phyloP scores from a whole-genome alignment of 805 yeast genomes.

The Wickerhamomyces chambardii region DNA sequence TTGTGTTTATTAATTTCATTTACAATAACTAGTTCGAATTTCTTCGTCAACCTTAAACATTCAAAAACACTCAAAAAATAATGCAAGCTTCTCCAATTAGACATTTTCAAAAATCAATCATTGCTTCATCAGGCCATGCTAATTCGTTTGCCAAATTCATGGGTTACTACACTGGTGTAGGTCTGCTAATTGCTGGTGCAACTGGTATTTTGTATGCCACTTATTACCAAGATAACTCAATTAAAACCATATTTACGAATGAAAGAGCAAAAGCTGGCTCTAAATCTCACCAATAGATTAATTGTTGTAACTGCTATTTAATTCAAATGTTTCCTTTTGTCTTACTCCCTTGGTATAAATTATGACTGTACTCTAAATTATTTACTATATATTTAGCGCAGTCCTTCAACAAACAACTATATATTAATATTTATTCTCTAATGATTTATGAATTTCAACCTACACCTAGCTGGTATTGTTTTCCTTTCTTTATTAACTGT shows the following conservation, averaged over 20 bases:
- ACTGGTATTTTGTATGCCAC: slow-evolving; percentile 10
- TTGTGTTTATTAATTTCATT: no score
- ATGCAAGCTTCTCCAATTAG: slow-evolving; percentile 2
- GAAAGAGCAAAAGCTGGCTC: slow-evolving; percentile 4
- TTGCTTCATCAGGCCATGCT: slow-evolving; percentile 6
- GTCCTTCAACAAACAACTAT: no score
- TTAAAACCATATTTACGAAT: slow-evolving; percentile 13
- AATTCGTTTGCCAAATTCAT: slow-evolving; percentile 5
- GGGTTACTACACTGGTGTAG: slow-evolving; percentile 12
- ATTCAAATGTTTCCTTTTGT: no score
- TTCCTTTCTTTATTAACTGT: no score
- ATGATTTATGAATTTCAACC: no score
- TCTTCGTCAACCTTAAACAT: no score
- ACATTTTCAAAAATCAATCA: slow-evolving; percentile 13
- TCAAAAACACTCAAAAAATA: neutral
- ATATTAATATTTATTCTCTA: no score
- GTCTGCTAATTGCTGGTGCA: slow-evolving; percentile 10
- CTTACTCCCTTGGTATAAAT: neutral
- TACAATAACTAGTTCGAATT: no score
- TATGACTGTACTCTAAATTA: no score
- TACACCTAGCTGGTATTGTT: no score
- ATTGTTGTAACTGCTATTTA: neutral
- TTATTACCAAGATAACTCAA: slow-evolving; percentile 17
- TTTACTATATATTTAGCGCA: no score
- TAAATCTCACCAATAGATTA: slow-evolving; percentile 1